These are phyloP conservation scores for Obba rivulosa DNA, from an alignment of 768 basidiomycete genomes.

Conservation along the genomic window DNA sequence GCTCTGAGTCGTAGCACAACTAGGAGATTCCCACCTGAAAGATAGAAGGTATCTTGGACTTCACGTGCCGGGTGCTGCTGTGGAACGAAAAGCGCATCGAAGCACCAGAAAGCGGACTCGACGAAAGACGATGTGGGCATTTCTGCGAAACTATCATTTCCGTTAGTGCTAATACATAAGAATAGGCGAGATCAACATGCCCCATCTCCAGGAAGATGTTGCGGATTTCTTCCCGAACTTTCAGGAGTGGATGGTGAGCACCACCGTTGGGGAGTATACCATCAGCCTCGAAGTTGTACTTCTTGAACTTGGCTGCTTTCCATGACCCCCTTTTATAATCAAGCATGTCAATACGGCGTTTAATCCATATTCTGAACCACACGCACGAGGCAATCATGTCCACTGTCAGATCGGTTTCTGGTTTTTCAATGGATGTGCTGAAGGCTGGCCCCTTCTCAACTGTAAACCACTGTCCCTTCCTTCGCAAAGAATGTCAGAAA, in stretches of 20 bases:
- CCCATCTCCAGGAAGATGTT: constrained; percentile 99
- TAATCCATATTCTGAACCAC: not conserved
- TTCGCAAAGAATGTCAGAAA: constrained; percentile 26
- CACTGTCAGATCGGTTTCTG: constrained; percentile 92
- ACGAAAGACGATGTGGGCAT: constrained; percentile 97
- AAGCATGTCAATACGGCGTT: constrained; percentile 8
- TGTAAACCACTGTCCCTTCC: constrained; percentile 95
- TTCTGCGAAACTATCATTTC: constrained; percentile 78
- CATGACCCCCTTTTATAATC: constrained; percentile 75
- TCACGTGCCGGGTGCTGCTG: constrained; percentile 99
- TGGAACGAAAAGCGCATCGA: constrained; percentile 96
- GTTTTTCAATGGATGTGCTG: constrained; percentile 86
- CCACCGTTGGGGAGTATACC: constrained; percentile 87
- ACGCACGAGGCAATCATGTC: constrained; percentile 88
- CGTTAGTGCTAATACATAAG: not conserved
- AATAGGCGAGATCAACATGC: constrained; percentile 37
- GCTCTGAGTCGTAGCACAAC: not conserved
- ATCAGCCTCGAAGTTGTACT: constrained; percentile 98
- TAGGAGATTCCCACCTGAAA: constrained; percentile 59
- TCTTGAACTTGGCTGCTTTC: constrained; percentile 92
- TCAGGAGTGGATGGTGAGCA: constrained; percentile 91
- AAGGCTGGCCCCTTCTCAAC: constrained; percentile 82
- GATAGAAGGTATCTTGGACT: constrained; percentile 96
- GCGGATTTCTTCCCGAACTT: constrained; percentile 96
- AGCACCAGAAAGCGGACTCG: constrained; percentile 99